Conservation (phyloP, 2,329 filamentous ascomycete genomes). For the Hypoxylon sp. region DNA sequence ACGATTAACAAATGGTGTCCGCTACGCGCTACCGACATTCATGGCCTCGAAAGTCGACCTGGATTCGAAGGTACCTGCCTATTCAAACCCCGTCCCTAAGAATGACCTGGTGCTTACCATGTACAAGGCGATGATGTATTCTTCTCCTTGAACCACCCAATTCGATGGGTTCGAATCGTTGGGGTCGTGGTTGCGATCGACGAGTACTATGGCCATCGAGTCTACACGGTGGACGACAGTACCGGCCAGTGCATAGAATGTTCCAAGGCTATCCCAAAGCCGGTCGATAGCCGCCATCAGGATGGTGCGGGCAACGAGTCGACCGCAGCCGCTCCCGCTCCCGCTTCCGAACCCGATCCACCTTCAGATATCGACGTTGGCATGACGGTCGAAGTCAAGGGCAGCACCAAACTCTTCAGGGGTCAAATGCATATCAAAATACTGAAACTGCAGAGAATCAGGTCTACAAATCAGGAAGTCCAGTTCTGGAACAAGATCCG, state of each 20-base stretch:
- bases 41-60: slow-evolving; percentile 59
- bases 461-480: slow-evolving; percentile 68
- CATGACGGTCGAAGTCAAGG: slow-evolving; percentile 68
- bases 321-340: slow-evolving; percentile 11
- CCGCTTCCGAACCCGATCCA: slow-evolving; percentile 23
- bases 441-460: slow-evolving; percentile 62
- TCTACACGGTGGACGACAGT: slow-evolving; percentile 74
- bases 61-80: slow-evolving; percentile 64
- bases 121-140: slow-evolving; percentile 66
- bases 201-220: slow-evolving; percentile 59
- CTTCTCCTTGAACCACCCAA: slow-evolving; percentile 80
- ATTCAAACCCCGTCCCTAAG: neutral
- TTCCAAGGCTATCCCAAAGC: slow-evolving; percentile 46
- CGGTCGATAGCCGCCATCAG: slow-evolving; percentile 12
- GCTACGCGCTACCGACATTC: slow-evolving; percentile 64
- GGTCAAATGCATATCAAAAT: slow-evolving; percentile 65
- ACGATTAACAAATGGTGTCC: slow-evolving; percentile 72
- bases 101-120: slow-evolving; percentile 18
- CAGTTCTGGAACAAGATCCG: slow-evolving; percentile 68
- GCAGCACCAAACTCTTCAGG: slow-evolving; percentile 62
- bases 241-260: slow-evolving; percentile 71
- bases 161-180: slow-evolving; percentile 79
- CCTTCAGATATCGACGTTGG: slow-evolving; percentile 60
- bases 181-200: slow-evolving; percentile 76
- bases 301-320: neutral